phyloP scores from a whole-genome alignment of 352 stramenopile genomes.

The Phytophthora aleatoria region DNA sequence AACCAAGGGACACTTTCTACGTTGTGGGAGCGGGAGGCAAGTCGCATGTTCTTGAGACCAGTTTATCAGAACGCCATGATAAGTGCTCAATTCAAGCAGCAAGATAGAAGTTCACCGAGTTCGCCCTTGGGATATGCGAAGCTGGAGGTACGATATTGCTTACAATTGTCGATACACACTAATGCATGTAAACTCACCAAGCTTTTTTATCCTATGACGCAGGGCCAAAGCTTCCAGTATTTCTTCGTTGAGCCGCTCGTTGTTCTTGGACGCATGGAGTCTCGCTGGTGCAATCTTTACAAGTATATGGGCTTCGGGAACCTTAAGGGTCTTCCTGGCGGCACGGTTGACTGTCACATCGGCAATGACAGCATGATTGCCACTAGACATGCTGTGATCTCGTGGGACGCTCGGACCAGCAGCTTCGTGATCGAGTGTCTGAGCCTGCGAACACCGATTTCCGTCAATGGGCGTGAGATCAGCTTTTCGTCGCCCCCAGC shows the following conservation, averaged over 20 bases:
- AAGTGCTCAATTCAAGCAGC: slow-evolving; percentile 41
- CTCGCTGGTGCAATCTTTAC: slow-evolving; percentile 67
- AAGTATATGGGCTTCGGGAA: slow-evolving; percentile 48
- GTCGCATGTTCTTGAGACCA: slow-evolving; percentile 46
- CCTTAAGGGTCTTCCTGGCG: slow-evolving; percentile 53
- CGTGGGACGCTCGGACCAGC: slow-evolving; percentile 49
- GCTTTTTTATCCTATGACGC: slow-evolving; percentile 6
- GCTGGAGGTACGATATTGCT: slow-evolving; percentile 51
- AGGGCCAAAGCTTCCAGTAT: slow-evolving; percentile 67
- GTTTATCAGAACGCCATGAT: slow-evolving; percentile 55
- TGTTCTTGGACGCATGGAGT: slow-evolving; percentile 65
- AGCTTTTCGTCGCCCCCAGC: slow-evolving; percentile 51
- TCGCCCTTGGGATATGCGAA: slow-evolving; percentile 74
- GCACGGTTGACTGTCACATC: slow-evolving; percentile 71
- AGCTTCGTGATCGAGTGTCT: slow-evolving; percentile 78
- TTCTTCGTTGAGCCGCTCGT: slow-evolving; percentile 72
- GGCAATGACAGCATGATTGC: slow-evolving; percentile 69
- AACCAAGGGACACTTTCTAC: slow-evolving; percentile 5
- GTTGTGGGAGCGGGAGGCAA: slow-evolving; percentile 44
- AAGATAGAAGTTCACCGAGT: slow-evolving; percentile 23
- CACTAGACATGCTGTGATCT: slow-evolving; percentile 65
- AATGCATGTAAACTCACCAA: slow-evolving; percentile 12
- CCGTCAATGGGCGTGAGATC: slow-evolving; percentile 70
- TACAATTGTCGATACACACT: neutral
- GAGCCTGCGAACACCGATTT: slow-evolving; percentile 53